Conservation (phyloP, 768 basidiomycete species). For the Saitozyma sp. region DNA sequence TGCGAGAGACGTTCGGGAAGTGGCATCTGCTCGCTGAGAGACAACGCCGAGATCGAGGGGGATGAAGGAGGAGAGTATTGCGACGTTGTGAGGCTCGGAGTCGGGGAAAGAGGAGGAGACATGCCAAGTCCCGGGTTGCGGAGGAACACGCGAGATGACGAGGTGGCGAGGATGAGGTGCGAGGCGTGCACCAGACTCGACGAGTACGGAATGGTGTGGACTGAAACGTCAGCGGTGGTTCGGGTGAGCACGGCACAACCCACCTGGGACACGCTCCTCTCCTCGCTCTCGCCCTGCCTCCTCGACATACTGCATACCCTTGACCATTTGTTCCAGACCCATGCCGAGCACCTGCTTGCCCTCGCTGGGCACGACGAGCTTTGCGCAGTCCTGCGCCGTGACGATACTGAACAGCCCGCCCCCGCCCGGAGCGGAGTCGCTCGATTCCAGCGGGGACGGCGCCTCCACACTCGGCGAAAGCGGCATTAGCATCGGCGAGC, state of each 20-base stretch:
- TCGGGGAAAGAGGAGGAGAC: slow-evolving; percentile 18
- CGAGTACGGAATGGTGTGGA: slow-evolving; percentile 31
- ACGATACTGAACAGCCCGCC: slow-evolving; percentile 27
- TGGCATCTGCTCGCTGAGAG: slow-evolving; percentile 2
- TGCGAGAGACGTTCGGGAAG: not conserved
- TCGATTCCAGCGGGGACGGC: slow-evolving; percentile 1
- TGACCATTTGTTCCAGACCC: slow-evolving; percentile 31
- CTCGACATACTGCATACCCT: slow-evolving; percentile 23
- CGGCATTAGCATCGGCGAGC: slow-evolving; percentile 21
- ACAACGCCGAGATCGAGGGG: slow-evolving; percentile 10
- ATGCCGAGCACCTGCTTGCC: slow-evolving; percentile 35
- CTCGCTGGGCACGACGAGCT: slow-evolving; percentile 33
- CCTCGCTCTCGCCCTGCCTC: slow-evolving; percentile 27
- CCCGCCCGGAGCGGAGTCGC: slow-evolving; percentile 6
- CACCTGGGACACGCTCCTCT: slow-evolving; percentile 39
- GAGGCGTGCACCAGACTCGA: slow-evolving; percentile 33
- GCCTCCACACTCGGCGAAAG: slow-evolving; percentile 11
- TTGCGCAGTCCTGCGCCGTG: slow-evolving; percentile 27
- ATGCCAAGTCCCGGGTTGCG: not conserved
- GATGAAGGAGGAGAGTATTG: slow-evolving; percentile 9
- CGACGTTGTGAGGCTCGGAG: slow-evolving; percentile 11
- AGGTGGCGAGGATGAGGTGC: slow-evolving; percentile 40
- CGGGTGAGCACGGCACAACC: not conserved
- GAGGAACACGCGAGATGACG: slow-evolving; percentile 36
- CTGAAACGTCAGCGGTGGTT: slow-evolving; percentile 14